Evolutionary conservation across 805 yeast species (phyloP).

Genomic region (Wilhelminamyces savonicus): DNA sequence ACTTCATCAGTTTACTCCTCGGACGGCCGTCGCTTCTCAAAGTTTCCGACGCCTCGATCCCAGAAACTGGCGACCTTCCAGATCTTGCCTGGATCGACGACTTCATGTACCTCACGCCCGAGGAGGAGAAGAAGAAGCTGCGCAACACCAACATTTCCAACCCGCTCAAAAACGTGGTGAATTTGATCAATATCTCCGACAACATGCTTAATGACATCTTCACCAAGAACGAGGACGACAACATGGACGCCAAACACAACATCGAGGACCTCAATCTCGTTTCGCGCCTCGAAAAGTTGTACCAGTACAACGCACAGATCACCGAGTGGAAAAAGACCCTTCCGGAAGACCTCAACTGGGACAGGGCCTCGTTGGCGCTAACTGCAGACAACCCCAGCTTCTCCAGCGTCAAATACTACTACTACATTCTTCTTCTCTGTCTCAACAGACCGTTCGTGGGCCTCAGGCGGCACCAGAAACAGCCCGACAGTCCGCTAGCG

Average conservation of each 20-base stretch:
- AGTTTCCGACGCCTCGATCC: slow-evolving; percentile 52
- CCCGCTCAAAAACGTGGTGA: slow-evolving; percentile 38
- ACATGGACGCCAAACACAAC: slow-evolving; percentile 13
- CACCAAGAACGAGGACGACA: slow-evolving; percentile 28
- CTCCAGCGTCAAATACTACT: slow-evolving; percentile 48
- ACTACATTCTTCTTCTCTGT: slow-evolving; percentile 53
- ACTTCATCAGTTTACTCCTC: slow-evolving; percentile 50
- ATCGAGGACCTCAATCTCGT: slow-evolving; percentile 36
- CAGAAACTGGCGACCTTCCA: slow-evolving; percentile 53
- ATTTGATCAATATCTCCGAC: slow-evolving; percentile 39
- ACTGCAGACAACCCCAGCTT: slow-evolving; percentile 49
- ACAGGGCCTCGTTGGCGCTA: slow-evolving; percentile 27
- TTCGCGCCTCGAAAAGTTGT: slow-evolving; percentile 31
- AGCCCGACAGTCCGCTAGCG: slow-evolving; percentile 11
- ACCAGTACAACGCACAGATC: slow-evolving; percentile 44
- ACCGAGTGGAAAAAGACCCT: slow-evolving; percentile 45
- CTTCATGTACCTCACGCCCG: slow-evolving; percentile 30
- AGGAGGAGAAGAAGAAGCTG: slow-evolving; percentile 1
- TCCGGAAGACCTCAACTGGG: slow-evolving; percentile 48
- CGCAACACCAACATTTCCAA: slow-evolving; percentile 32
- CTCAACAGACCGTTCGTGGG: slow-evolving; percentile 57
- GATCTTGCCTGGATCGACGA: slow-evolving; percentile 61
- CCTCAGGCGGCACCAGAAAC: slow-evolving; percentile 4
- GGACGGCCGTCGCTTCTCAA: slow-evolving; percentile 55
- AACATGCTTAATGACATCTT: slow-evolving; percentile 40